phyloP scores from a whole-genome alignment of 2,329 filamentous ascomycete species.

The Aspergillus quadricinctus region DNA sequence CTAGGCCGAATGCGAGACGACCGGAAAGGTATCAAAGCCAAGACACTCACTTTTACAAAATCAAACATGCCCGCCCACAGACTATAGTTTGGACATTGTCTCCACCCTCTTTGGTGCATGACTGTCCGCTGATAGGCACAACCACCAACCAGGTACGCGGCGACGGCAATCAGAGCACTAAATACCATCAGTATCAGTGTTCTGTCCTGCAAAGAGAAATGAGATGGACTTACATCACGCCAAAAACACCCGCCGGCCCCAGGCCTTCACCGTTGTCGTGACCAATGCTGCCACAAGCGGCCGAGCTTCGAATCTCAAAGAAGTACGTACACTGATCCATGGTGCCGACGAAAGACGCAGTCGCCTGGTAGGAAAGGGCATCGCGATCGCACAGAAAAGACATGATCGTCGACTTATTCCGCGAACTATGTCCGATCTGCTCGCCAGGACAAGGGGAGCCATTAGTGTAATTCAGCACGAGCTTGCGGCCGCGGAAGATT shows the following conservation, averaged over 20 bases:
- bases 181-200: constrained; percentile 12
- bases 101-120: constrained; percentile 89
- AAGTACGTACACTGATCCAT: constrained; percentile 92
- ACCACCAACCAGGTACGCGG: constrained; percentile 87
- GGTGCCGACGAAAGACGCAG: constrained; percentile 79
- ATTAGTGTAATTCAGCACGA: constrained; percentile 71
- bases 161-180: constrained; percentile 62
- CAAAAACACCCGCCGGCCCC: constrained; percentile 74
- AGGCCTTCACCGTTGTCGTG: constrained; percentile 53
- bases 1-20: constrained; percentile 25
- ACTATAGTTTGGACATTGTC: constrained; percentile 88
- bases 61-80: constrained; percentile 85
- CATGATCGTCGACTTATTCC: constrained; percentile 73
- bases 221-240: constrained; percentile 65
- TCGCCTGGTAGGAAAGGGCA: constrained; percentile 61
- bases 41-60: constrained; percentile 70
- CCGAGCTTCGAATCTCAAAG: constrained; percentile 83
- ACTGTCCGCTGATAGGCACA: constrained; percentile 95
- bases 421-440: constrained; percentile 21
- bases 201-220: constrained; percentile 20
- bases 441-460: constrained; percentile 63
- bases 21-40: constrained; percentile 36
- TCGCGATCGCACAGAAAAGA: constrained; percentile 91
- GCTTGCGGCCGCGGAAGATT: constrained; percentile 52
- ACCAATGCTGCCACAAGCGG: constrained; percentile 73